Evolutionary conservation across 352 stramenopile genomes (phyloP).

Genomic region (Aphanomyces stellatus): DNA sequence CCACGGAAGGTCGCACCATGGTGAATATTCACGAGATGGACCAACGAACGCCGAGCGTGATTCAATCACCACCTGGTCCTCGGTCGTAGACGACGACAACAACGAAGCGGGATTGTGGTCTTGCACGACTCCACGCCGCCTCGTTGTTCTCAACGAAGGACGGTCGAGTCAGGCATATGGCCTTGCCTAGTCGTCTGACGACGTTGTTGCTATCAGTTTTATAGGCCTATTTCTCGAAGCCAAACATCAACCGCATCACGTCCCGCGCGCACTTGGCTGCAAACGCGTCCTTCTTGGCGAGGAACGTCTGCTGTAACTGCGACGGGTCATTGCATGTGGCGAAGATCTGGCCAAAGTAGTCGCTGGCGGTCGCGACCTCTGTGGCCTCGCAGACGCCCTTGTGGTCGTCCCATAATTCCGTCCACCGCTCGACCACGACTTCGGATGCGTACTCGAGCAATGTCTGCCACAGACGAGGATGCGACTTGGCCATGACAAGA

Average conservation of each 20-base stretch:
- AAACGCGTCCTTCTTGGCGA: constrained; percentile 37
- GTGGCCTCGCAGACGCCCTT: constrained; percentile 7
- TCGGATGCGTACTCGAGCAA: constrained; percentile 34
- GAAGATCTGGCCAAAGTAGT: constrained; percentile 32
- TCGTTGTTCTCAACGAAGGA: too few relatives aligned
- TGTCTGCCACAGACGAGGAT: constrained; percentile 24
- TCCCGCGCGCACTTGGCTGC: neutral
- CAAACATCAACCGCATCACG: constrained; percentile 2
- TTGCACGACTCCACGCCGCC: too few relatives aligned
- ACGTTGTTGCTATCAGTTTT: too few relatives aligned
- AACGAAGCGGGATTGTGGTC: too few relatives aligned
- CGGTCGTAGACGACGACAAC: too few relatives aligned
- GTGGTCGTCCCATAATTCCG: constrained; percentile 34
- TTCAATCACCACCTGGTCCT: too few relatives aligned
- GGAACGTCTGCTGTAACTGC: constrained; percentile 28
- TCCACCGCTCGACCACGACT: constrained; percentile 33
- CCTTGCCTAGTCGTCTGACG: too few relatives aligned
- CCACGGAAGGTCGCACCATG: too few relatives aligned
- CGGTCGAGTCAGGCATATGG: too few relatives aligned
- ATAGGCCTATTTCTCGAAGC: neutral
- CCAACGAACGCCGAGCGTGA: too few relatives aligned
- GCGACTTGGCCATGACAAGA: constrained; percentile 19
- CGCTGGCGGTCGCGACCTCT: constrained; percentile 1
- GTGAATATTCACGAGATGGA: too few relatives aligned
- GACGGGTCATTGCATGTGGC: neutral